Conservation (phyloP, 2,329 filamentous ascomycete genomes). For the Hypomyces perniciosus region DNA sequence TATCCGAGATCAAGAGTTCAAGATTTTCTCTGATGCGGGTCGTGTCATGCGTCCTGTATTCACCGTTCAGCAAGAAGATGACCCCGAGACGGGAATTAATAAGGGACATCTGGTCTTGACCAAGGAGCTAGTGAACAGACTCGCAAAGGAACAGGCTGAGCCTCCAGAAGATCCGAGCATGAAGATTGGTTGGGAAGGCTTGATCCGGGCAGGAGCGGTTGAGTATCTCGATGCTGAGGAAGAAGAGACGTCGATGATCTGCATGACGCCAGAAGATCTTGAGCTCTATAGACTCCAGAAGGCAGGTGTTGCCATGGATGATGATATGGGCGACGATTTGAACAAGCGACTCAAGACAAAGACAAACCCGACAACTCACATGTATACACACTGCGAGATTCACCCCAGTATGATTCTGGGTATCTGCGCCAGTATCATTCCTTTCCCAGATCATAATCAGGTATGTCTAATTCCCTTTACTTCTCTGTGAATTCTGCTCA, state of each 20-base stretch:
- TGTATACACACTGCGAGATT: slow-evolving; percentile 98
- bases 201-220: slow-evolving; percentile 78
- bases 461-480: slow-evolving; percentile 35
- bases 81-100: slow-evolving; percentile 51
- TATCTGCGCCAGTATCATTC: slow-evolving; percentile 98
- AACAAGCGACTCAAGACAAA: slow-evolving; percentile 85
- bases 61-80: slow-evolving; percentile 84
- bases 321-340: slow-evolving; percentile 59
- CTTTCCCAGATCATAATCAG: slow-evolving; percentile 98
- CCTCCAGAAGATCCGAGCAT: slow-evolving; percentile 52
- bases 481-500: neutral
- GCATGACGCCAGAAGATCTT: slow-evolving; percentile 95
- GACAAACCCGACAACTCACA: slow-evolving; percentile 80
- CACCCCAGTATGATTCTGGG: slow-evolving; percentile 98
- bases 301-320: slow-evolving; percentile 55
- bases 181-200: slow-evolving; percentile 81
- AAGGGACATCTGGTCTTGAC: slow-evolving; percentile 73
- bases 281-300: slow-evolving; percentile 69
- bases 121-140: slow-evolving; percentile 70
- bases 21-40: slow-evolving; percentile 95
- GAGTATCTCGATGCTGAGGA: slow-evolving; percentile 98
- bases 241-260: slow-evolving; percentile 98
- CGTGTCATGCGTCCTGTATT: slow-evolving; percentile 92
- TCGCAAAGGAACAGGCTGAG: slow-evolving; percentile 68
- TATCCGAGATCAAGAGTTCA: slow-evolving; percentile 95